Evolutionary conservation across 2,329 filamentous ascomycete species (phyloP).

Genomic region (Diaporthe velutina): DNA sequence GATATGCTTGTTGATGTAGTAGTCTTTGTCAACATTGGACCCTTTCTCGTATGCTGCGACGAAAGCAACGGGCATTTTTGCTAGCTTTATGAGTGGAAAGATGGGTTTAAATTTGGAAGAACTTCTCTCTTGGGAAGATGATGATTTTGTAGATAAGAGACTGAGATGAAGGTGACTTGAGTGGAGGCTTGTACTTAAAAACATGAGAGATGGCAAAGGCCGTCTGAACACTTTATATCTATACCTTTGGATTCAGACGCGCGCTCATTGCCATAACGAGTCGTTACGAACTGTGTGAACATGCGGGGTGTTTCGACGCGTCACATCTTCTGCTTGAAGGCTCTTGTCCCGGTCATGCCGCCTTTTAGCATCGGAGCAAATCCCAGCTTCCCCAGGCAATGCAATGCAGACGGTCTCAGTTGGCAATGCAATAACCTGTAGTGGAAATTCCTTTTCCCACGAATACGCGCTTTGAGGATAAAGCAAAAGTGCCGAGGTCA

Average conservation of each 20-base stretch:
- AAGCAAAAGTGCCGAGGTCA: background rate
- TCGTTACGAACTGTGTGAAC: constrained; percentile 2
- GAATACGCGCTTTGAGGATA: background rate
- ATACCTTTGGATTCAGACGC: background rate
- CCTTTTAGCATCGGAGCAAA: constrained; percentile 6
- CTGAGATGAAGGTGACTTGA: background rate
- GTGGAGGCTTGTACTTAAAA: background rate
- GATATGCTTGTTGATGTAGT: constrained; percentile 19
- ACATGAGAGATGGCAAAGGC: too few relatives aligned
- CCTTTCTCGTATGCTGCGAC: constrained; percentile 21
- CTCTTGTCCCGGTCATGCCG: constrained; percentile 29
- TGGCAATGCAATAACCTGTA: background rate
- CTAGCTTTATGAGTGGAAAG: background rate
- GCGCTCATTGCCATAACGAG: constrained; percentile 14
- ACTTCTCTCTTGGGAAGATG: rapidly evolving
- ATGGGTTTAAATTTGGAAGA: background rate
- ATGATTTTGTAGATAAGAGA: too few relatives aligned
- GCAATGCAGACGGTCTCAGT: background rate
- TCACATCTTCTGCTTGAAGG: constrained; percentile 13
- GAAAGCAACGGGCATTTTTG: constrained; percentile 19
- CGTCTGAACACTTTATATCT: background rate
- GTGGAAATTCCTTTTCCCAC: background rate
- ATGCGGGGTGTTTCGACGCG: constrained; percentile 25
- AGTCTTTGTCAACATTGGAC: constrained; percentile 23
- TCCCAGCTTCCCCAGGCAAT: background rate